Evolutionary conservation across 768 basidiomycete genomes (phyloP).

Genomic region (Hericium rajendrae): DNA sequence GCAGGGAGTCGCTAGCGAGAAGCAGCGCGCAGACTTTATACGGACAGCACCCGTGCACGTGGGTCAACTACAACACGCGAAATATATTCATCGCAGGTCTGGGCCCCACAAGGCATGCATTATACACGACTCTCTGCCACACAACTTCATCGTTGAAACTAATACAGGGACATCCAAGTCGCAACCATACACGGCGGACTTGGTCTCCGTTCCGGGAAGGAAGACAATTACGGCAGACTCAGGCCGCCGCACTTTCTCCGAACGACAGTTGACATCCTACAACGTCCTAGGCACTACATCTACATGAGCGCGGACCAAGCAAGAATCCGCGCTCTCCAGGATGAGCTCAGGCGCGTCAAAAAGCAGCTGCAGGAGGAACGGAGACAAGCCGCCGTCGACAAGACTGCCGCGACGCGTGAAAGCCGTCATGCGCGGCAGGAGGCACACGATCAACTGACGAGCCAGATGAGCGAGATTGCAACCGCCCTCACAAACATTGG

Average conservation of each 20-base stretch:
- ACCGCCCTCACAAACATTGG: neutral
- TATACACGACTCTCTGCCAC: neutral
- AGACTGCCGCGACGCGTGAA: neutral
- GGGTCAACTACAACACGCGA: slow-evolving; percentile 2
- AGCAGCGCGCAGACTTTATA: neutral
- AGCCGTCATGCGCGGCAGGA: neutral
- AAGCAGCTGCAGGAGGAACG: slow-evolving; percentile 4
- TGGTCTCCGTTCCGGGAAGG: too few relatives aligned
- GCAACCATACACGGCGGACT: too few relatives aligned
- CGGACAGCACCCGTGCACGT: neutral
- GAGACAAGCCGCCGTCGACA: neutral
- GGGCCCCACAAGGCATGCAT: neutral
- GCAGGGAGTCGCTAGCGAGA: neutral
- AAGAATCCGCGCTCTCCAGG: slow-evolving; percentile 2
- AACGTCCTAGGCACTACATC: too few relatives aligned
- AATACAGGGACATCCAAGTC: too few relatives aligned
- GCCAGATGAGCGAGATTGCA: slow-evolving; percentile 7
- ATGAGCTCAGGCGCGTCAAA: slow-evolving; percentile 1
- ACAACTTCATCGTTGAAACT: neutral
- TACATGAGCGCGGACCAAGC: too few relatives aligned
- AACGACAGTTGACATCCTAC: too few relatives aligned
- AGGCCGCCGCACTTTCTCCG: too few relatives aligned
- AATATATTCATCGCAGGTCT: neutral
- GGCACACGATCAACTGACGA: slow-evolving; percentile 6
- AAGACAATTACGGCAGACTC: too few relatives aligned